Base-by-base conservation (phyloP, 75 land plant genomes). In the Pinus albicaulis region DNA sequence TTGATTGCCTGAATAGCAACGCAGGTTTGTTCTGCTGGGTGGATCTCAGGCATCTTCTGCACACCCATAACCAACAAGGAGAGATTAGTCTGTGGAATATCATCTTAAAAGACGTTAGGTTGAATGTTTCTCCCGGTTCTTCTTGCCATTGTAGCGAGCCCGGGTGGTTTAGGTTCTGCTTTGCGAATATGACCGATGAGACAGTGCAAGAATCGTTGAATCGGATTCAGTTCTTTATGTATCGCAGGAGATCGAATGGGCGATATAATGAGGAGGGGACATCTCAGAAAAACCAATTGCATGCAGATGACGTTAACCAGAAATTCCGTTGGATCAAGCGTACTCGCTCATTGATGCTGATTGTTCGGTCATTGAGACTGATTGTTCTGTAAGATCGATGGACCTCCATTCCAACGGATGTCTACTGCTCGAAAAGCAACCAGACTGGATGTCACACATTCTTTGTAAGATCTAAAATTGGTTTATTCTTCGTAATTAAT, bases 1-100 rank as follows among this genome's bases (percentile, higher is more conserved):
- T 91, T 15, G 52, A 68, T 14, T 81, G 79, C 76, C 59, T 85
- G 56, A 74, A 84, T 59, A 80, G 93, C 77, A 87, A 82, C 70
- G 89, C 88, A 1, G 96, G 96, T 3, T 60, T 93, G 58, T 93
- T 89, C 73, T 89, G 91, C 56, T 93, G 93, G 93, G 86, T 91
- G 25, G 86, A 91, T 74, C 83, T 93, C 83, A 79, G 86, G 48
- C 84, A 83, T 36, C 72, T 88, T 14, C 60, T 93, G 71, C 78
- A 31, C 44, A 58, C 77, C 11, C 53, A 53, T 25, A 84, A 80
- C 8, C 69, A 83, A n/a, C 88, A 91, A 72, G 91, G 76, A 2
- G 95, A 93, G 66, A 85, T 80, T 78, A 77, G 80, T 76, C 82
- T 93, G 31, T 93, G 96, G 93, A 85, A 83, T 76, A 80, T 70